Evolutionary conservation across 1,284 basidiomycete species (phyloP).

Genomic region (Leccinum griseonigrum): DNA sequence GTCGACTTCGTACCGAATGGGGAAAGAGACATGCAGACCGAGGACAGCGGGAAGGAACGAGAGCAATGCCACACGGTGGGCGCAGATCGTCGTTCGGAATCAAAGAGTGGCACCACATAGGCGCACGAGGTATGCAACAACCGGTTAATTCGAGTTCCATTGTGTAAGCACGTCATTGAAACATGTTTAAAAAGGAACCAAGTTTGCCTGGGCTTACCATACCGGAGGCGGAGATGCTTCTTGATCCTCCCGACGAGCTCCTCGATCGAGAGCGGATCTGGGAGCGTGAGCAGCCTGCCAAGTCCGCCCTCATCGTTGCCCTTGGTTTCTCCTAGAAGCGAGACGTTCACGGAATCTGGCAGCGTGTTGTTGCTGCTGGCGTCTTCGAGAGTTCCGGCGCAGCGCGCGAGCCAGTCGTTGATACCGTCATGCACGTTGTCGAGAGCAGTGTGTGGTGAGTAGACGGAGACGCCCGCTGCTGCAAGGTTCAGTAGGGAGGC

Average conservation of each 20-base stretch:
- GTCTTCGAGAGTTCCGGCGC: conserved; percentile 31
- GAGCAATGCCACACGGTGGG: not conserved
- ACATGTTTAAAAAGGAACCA: conserved; percentile 12
- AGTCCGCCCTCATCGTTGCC: conserved; percentile 52
- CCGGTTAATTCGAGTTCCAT: not conserved
- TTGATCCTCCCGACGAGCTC: conserved; percentile 68
- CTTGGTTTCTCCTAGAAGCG: conserved; percentile 41
- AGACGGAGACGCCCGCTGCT: conserved; percentile 82
- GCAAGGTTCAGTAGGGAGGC: conserved; percentile 76
- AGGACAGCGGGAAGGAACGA: conserved; percentile 8
- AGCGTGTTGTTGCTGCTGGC: conserved; percentile 8
- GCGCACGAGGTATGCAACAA: not conserved
- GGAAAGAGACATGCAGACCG: conserved; percentile 9
- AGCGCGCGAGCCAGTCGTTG: conserved; percentile 77
- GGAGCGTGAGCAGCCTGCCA: conserved; percentile 66
- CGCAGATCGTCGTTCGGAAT: conserved; percentile 19
- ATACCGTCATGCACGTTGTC: conserved; percentile 83
- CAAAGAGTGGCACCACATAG: conserved; percentile 2
- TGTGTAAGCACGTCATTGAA: conserved; percentile 13
- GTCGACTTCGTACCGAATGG: conserved; percentile 56
- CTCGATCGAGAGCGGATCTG: conserved; percentile 54
- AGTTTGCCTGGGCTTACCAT: conserved; percentile 44
- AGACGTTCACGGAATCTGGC: conserved; percentile 26
- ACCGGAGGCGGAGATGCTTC: conserved; percentile 57
- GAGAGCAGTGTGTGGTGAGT: conserved; percentile 84